Evolutionary conservation across 1,284 basidiomycete species (phyloP), one percentile per base, ranked within the genome.

Genomic region (Fomes fomentarius): DNA sequence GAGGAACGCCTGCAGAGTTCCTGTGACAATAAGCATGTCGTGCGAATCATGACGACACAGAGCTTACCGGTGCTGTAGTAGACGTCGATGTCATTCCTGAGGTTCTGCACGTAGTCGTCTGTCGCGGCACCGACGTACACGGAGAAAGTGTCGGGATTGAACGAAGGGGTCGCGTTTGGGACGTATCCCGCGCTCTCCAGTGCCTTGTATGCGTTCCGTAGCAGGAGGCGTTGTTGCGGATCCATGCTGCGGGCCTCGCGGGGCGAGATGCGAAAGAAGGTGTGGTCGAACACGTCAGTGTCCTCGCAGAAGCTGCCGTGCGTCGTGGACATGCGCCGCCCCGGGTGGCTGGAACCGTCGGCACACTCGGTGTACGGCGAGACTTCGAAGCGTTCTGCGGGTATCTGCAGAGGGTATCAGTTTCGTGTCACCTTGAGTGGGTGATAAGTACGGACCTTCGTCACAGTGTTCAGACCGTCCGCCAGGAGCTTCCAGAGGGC

Each of bases 221-320:
- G 75, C 3, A 90, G 71, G 17, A 90, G 60, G 3, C 87, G 79
- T 61, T 89, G 87, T 61, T 90, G 88, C 5, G 88, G 88, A 63
- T 90, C 87, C 84, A 90, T 89, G 65, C 76, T 81, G 52, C 73
- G 80, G 7, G 87, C 87, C 67, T 90, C 88, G 4, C 87, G 77
- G 1, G 87, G 88, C 44, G 83, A 87, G 33, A 89, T 79, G 54
- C 81, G 80, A 75, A 91, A 90, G 66, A 89, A 88, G 58, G 73
- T 73, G 65, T 87, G 76, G 66, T 91, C 88, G 63, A 91, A 91
- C 41, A 75, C 74, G 57, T 81, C 81, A 19, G 76, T 71, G 40
- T 76, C 74, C 11, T 76, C 70, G 45, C 90, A 67, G 64, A 90
- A 91, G 66, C 89, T 88, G 22, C 85, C 88, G 19, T 49, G 41